These are phyloP conservation scores for Lachancea thermotolerans DNA, from an alignment of 805 yeast genomes.

Conservation along the genomic window DNA sequence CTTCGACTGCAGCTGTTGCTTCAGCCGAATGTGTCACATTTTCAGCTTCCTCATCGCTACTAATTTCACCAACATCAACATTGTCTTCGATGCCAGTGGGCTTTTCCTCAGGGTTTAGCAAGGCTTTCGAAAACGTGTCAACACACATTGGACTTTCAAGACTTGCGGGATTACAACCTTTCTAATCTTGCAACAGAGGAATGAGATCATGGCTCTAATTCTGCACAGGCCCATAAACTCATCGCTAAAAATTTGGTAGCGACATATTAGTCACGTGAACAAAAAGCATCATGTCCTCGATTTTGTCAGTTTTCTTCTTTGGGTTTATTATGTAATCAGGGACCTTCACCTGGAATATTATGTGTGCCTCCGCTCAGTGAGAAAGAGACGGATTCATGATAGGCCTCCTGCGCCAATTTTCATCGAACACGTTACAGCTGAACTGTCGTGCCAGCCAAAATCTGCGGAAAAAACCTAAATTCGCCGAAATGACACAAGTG, in stretches of 20 bases:
- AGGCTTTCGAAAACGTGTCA: constrained; percentile 20
- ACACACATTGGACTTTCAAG: constrained; percentile 5
- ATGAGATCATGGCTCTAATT: too few relatives aligned
- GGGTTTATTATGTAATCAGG: too few relatives aligned
- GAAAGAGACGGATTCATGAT: too few relatives aligned
- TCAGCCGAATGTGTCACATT: not conserved
- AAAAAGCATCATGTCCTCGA: too few relatives aligned
- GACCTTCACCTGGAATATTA: too few relatives aligned
- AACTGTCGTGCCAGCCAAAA: too few relatives aligned
- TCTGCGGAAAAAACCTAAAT: too few relatives aligned
- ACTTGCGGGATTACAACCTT: not conserved
- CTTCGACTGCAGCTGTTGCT: not conserved
- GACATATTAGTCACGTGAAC: not conserved
- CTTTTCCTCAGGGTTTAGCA: constrained; percentile 14
- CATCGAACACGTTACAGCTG: too few relatives aligned
- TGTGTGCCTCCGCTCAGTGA: too few relatives aligned
- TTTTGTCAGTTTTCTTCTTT: too few relatives aligned
- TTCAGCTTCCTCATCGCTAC: constrained; percentile 5
- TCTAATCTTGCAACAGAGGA: not conserved
- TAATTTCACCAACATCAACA: constrained; percentile 16
- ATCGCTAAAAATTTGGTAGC: constrained; percentile 2
- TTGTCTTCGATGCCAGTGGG: constrained; percentile 13
- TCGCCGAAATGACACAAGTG: too few relatives aligned
- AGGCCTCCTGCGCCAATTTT: too few relatives aligned
- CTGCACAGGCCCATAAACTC: not conserved